Percentiles rank a stretch among this genome's conserved stretches.
phyloP scores from a whole-genome alignment of 2,329 filamentous ascomycete genomes.

The Cyclaneusma minus region DNA sequence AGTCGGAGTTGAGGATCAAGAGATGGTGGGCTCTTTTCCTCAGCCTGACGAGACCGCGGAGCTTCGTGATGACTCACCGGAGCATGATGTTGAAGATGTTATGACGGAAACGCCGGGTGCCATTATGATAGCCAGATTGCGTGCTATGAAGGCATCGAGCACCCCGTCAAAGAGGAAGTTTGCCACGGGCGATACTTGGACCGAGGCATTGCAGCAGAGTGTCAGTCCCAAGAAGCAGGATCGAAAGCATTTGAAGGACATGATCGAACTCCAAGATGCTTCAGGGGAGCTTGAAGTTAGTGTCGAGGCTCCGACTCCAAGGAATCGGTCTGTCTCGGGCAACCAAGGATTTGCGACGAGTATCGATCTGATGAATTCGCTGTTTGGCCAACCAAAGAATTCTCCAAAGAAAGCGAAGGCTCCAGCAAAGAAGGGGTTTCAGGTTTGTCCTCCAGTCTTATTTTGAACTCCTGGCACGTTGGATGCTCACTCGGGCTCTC shows the following conservation, averaged over 20 bases:
- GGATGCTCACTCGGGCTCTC: conserved; percentile 2
- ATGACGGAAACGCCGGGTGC: conserved; percentile 40
- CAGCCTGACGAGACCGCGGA: conserved; percentile 63
- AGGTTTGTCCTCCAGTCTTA: conserved; percentile 62
- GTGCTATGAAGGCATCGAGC: conserved; percentile 42
- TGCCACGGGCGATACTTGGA: conserved; percentile 70
- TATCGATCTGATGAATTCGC: conserved; percentile 91
- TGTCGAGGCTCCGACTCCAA: conserved; percentile 27
- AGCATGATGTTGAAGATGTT: conserved; percentile 27
- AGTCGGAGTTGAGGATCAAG: conserved; percentile 54
- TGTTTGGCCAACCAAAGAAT: conserved; percentile 62
- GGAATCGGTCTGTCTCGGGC: conserved; percentile 13
- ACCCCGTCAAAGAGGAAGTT: conserved; percentile 45
- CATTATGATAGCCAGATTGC: conserved; percentile 46
- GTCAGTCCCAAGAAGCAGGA: conserved; percentile 90
- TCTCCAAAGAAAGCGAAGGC: conserved; percentile 37
- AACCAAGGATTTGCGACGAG: conserved; percentile 65
- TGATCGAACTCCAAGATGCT: conserved; percentile 29
- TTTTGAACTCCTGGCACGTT: conserved; percentile 12
- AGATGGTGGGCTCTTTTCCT: conserved; percentile 65
- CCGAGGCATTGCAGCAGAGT: conserved; percentile 82
- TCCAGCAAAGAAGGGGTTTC: conserved; percentile 53
- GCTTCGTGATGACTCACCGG: conserved; percentile 42
- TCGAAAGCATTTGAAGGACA: conserved; percentile 50
- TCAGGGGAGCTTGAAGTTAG: conserved; percentile 12